These are phyloP conservation scores for Claviceps citrina DNA, from an alignment of 2,329 filamentous ascomycete species.

Conservation along the genomic window DNA sequence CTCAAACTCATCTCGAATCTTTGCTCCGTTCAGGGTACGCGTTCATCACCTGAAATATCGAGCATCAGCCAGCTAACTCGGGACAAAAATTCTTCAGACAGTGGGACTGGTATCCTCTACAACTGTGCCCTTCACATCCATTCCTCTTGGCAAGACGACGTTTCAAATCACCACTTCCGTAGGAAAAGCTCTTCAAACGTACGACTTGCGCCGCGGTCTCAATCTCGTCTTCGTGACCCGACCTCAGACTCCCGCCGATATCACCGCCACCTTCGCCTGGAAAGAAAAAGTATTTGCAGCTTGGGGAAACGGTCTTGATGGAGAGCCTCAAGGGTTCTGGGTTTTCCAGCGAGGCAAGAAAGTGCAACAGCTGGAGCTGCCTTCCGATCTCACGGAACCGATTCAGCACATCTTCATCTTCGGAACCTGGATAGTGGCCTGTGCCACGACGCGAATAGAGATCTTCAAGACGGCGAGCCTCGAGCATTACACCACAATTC, in stretches of 20 bases:
- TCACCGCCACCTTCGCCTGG: constrained; percentile 79
- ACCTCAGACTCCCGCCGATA: constrained; percentile 70
- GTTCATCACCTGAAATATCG: neutral
- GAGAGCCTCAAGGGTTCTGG: constrained; percentile 58
- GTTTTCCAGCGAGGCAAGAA: constrained; percentile 84
- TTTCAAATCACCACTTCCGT: constrained; percentile 97
- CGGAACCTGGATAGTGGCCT: constrained; percentile 81
- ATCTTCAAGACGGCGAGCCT: constrained; percentile 74
- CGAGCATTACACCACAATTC: constrained; percentile 82
- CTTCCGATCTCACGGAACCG: constrained; percentile 49
- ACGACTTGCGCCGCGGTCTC: constrained; percentile 78
- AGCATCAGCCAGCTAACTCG: constrained; percentile 4
- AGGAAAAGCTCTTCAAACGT: constrained; percentile 81
- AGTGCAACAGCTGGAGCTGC: constrained; percentile 57
- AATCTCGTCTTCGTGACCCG: constrained; percentile 87
- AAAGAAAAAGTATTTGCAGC: constrained; percentile 79
- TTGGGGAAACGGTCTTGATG: constrained; percentile 51
- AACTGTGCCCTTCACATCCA: constrained; percentile 71
- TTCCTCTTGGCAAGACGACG: constrained; percentile 81
- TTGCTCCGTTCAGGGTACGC: constrained; percentile 80
- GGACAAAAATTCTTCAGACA: constrained; percentile 40
- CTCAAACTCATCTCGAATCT: constrained; percentile 57
- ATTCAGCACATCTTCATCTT: constrained; percentile 68
- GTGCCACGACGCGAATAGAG: constrained; percentile 59
- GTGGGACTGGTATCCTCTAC: constrained; percentile 89